phyloP scores from a whole-genome alignment of 768 basidiomycete species.

The Kwoniella dejecticola region DNA sequence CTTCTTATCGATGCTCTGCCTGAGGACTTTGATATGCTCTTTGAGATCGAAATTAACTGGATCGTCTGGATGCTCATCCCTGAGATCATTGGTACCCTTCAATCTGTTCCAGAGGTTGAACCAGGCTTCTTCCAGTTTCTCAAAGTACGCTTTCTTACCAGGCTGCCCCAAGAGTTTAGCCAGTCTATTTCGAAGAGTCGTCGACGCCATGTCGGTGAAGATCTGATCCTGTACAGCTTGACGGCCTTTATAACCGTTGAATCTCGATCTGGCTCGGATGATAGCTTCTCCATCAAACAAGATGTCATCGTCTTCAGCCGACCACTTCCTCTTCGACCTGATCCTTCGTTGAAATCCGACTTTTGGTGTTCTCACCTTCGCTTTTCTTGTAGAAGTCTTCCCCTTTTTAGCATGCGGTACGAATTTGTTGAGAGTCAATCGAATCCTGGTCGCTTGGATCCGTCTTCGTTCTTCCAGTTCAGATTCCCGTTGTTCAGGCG shows the following conservation, averaged over 20 bases:
- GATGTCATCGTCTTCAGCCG: slow-evolving; percentile 81
- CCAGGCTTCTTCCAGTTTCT: slow-evolving; percentile 80
- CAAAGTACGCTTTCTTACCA: slow-evolving; percentile 73
- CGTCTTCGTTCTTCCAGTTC: slow-evolving; percentile 7
- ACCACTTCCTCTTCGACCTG: slow-evolving; percentile 63
- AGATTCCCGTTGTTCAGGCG: neutral
- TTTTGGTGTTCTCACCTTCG: neutral
- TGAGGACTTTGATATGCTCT: slow-evolving; percentile 76
- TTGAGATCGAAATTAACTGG: slow-evolving; percentile 75
- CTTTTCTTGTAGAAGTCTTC: slow-evolving; percentile 1
- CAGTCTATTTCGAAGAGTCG: slow-evolving; percentile 51
- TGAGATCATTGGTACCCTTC: slow-evolving; percentile 67
- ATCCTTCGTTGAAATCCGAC: neutral
- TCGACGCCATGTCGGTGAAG: slow-evolving; percentile 63
- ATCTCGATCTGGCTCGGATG: slow-evolving; percentile 74
- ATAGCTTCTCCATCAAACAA: slow-evolving; percentile 81
- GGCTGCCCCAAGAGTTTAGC: slow-evolving; percentile 64
- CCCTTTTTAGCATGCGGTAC: neutral
- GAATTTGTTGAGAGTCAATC: neutral
- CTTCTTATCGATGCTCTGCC: slow-evolving; percentile 80
- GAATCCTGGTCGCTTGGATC: neutral
- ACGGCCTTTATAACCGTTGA: slow-evolving; percentile 64
- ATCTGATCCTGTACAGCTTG: slow-evolving; percentile 69
- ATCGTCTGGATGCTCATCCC: slow-evolving; percentile 70
- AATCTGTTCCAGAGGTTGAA: slow-evolving; percentile 73